These are phyloP conservation scores for Suillus alpinus DNA, from an alignment of 768 basidiomycete species.

Conservation along the genomic window DNA sequence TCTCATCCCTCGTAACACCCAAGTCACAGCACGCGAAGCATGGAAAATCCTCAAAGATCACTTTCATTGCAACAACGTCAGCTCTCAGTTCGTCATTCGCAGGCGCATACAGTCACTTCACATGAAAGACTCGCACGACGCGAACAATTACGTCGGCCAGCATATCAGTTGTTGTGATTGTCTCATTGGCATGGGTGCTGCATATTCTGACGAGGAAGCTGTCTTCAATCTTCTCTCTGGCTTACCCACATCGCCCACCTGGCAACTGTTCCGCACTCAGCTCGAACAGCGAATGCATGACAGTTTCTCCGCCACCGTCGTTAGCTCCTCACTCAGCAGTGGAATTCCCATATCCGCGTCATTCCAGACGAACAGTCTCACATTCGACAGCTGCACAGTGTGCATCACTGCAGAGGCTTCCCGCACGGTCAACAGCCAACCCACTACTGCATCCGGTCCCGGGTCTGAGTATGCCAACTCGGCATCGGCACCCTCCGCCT, in stretches of 20 bases:
- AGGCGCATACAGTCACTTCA: neutral
- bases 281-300: neutral
- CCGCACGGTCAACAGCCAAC: neutral
- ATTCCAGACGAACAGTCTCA: neutral
- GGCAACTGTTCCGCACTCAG: neutral
- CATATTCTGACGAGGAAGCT: neutral
- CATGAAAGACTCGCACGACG: neutral
- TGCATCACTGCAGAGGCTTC: neutral
- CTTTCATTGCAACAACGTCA: neutral
- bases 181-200: neutral
- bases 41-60: neutral
- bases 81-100: neutral
- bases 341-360: neutral
- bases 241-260: neutral
- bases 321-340: neutral
- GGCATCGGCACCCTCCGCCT: neutral
- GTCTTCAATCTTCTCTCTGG: neutral
- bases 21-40: neutral
- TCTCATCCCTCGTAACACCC: neutral
- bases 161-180: neutral
- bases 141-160: neutral
- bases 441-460: neutral
- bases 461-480: neutral
- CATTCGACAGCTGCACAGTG: neutral
- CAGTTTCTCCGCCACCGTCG: neutral